Evolutionary conservation across 805 yeast species (phyloP).

Genomic region (Candida pseudofarinosa): DNA sequence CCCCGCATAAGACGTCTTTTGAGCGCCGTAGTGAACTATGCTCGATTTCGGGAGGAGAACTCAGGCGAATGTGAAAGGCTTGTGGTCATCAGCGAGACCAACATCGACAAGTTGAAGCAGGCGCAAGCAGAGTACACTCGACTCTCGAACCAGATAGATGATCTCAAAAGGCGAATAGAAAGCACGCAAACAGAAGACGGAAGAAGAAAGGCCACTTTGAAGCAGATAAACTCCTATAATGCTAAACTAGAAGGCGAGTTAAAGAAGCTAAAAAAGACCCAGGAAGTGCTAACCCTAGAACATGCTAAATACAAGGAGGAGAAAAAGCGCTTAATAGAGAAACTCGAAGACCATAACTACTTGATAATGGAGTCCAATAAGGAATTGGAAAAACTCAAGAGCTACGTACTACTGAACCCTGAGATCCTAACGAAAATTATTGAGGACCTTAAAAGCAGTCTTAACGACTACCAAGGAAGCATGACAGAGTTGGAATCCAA

Average conservation of each 20-base stretch:
- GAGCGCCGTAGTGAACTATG: conserved; percentile 83
- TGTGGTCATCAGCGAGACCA: conserved; percentile 49
- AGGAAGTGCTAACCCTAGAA: conserved; percentile 58
- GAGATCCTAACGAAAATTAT: conserved; percentile 50
- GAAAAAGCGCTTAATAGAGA: conserved; percentile 53
- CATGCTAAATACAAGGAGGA: conserved; percentile 62
- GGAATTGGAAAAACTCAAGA: conserved; percentile 55
- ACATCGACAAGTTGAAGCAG: conserved; percentile 38
- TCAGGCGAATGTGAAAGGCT: conserved; percentile 64
- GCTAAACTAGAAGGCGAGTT: conserved; percentile 57
- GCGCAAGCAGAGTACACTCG: conserved; percentile 38
- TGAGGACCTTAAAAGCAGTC: conserved; percentile 45
- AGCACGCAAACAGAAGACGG: conserved; percentile 10
- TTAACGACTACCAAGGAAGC: conserved; percentile 30
- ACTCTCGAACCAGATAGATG: conserved; percentile 31
- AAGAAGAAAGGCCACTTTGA: conserved; percentile 31
- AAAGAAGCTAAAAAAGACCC: conserved; percentile 54
- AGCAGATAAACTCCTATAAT: conserved; percentile 44
- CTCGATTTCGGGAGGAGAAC: conserved; percentile 76
- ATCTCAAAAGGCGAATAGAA: conserved; percentile 30
- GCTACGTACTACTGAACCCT: conserved; percentile 59
- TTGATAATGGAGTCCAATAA: conserved; percentile 52
- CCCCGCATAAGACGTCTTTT: conserved; percentile 57
- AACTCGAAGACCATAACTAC: conserved; percentile 58
- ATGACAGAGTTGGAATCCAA: conserved; percentile 34